These are phyloP conservation scores for Ophiostoma piceae DNA, from an alignment of 2,329 filamentous ascomycete species.

Conservation along the genomic window DNA sequence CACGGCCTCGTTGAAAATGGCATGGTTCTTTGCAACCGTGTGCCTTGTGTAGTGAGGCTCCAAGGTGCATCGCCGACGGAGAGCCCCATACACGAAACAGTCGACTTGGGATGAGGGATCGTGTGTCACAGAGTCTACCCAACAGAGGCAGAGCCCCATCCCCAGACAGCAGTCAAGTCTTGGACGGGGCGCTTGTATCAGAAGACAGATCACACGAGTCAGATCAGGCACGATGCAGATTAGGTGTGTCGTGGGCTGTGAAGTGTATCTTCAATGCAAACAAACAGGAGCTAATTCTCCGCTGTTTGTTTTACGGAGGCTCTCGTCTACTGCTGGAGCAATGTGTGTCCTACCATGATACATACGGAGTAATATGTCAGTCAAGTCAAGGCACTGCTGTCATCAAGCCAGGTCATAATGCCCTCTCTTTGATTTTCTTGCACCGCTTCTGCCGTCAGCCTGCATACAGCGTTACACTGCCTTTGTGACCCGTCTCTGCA, in stretches of 20 bases:
- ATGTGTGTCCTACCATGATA: background rate
- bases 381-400: no score
- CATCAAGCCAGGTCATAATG: no score
- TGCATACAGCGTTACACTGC: background rate
- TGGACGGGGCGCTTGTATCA: background rate
- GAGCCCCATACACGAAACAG: conserved; percentile 19
- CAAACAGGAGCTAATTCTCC: background rate
- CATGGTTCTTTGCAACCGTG: conserved; percentile 5
- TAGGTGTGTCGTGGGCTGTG: background rate
- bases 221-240: background rate
- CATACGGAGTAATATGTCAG: background rate
- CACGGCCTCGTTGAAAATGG: background rate
- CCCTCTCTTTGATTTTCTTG: no score
- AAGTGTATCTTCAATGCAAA: background rate
- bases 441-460: background rate
- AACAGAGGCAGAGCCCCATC: background rate
- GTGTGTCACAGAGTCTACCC: background rate
- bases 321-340: background rate
- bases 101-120: conserved; percentile 22
- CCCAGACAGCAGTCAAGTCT: background rate
- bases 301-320: background rate
- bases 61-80: conserved; percentile 1
- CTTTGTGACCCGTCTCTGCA: background rate
- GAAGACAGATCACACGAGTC: background rate
- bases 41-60: background rate